Percentiles rank a stretch among this genome's conserved stretches.
phyloP scores from a whole-genome alignment of 139 green algal species.

The Desmodesmus armatus region DNA sequence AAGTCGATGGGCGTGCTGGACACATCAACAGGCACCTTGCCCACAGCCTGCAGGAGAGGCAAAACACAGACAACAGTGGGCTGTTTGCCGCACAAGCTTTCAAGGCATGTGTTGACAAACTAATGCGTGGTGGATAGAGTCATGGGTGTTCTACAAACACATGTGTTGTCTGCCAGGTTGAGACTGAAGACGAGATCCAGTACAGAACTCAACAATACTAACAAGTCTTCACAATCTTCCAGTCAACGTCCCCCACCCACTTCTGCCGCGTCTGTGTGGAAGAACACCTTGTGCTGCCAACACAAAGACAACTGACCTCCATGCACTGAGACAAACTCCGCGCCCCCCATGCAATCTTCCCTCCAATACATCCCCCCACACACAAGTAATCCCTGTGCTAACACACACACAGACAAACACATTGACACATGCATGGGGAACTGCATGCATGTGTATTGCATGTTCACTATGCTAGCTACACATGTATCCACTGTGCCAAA shows the following conservation, averaged over 20 bases:
- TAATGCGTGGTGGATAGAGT: not conserved
- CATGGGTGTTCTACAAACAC: too few relatives aligned
- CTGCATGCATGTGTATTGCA: too few relatives aligned
- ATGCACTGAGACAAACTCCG: too few relatives aligned
- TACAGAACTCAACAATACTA: not conserved
- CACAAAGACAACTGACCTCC: slow-evolving; percentile 72
- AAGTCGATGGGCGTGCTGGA: slow-evolving; percentile 90
- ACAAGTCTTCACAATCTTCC: not conserved
- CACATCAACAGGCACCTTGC: slow-evolving; percentile 96
- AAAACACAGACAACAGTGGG: not conserved
- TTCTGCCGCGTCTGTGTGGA: slow-evolving; percentile 96
- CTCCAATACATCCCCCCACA: not conserved
- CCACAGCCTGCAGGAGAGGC: slow-evolving; percentile 78
- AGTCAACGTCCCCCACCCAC: not conserved
- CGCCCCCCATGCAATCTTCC: not conserved
- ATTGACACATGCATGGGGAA: too few relatives aligned
- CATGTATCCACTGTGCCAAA: slow-evolving; percentile 31
- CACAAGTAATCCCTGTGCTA: too few relatives aligned
- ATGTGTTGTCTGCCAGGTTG: too few relatives aligned
- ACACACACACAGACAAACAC: not conserved
- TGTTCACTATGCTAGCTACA: too few relatives aligned
- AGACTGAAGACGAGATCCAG: too few relatives aligned
- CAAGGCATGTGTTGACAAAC: not conserved
- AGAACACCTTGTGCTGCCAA: slow-evolving; percentile 79
- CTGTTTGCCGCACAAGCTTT: not conserved